Base-by-base conservation (phyloP, 2,329 filamentous ascomycete species). In the Paramyrothecium sp. region DNA sequence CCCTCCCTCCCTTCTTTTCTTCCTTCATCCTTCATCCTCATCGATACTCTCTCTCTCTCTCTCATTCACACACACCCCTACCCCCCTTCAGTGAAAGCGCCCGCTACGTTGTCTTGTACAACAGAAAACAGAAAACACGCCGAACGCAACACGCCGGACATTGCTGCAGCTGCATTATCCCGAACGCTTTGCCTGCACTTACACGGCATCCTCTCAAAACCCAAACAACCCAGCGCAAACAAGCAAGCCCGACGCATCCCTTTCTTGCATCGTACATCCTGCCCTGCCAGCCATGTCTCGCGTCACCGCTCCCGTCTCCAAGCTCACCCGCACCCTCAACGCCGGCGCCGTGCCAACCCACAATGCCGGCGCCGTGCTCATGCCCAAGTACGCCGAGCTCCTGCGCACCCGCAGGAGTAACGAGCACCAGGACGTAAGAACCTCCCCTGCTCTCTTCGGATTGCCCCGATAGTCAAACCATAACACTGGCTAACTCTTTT, bases 381-480 rank as follows among this genome's bases (percentile, higher is more conserved):
- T 75, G 71, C 78, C 77, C 61, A 79, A 80, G 67, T 81, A 80
- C 62, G 77, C 76, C 52, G 79, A 82, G 61, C 73, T 77, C 38
- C 70, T 75, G 54, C 72, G 71, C 65, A 73, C 73, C 58, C 66
- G 65, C 53, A 65, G 73, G 54, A 67, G 58, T 55, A 60, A 58
- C 48, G 71, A 77, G 56, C 69, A 73, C 56, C 64, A 71, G 13
- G 77, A 81, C 54, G 79, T 80, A 69, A 56, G 76, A 71, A 53
- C 38, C n/a, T n/a, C n/a, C n/a, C n/a, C n/a, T n/a, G n/a, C n/a
- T n/a, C n/a, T 7, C 12, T 44, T 56, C 19, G 30, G 33, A 46
- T 23, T 52, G 8, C 20, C 41, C 22, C 23, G 23, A 26, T 49
- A 53, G 55, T 48, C 38, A 38, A 50, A 41, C 23, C 34, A n/a